Evolutionary conservation across 1,284 basidiomycete species (phyloP), one percentile per base, ranked within the genome.

Genomic region (Gomphus bonarii): DNA sequence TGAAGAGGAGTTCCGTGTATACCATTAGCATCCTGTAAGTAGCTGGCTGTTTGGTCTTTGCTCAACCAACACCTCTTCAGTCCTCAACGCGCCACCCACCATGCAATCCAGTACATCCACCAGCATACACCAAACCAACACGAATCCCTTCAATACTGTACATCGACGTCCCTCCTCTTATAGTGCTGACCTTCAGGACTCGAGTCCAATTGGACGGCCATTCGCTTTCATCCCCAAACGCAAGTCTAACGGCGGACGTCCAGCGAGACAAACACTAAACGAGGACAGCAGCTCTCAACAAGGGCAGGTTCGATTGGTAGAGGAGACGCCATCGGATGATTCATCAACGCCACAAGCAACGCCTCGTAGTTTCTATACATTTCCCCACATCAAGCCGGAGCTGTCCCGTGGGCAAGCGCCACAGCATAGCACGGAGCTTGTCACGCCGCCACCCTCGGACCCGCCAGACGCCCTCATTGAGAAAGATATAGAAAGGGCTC

Each of bases 71-170:
- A 40, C 22, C 20, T 11, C 22, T 16, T 16, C 14, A 40, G 20
- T 43, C 18, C 18, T 22, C 3, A 8, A 20, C 42, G 18, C 42
- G 42, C 20, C 42, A 12, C 14, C 38, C 8, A 11, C 42, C 22
- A 53, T 53, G 51, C 51, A 53, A 33, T 40, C 51, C 12, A 33
- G 35, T 14, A 53, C 51, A 33, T 53, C 51, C 8, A 53, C 51
- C 7, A 53, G 36, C 11, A 53, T 18, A 31, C 50, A 40, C 50
- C 11, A 51, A 10, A 18, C 36, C n/a, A 14, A 31, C 31, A 6
- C 50, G 25, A 48, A 22, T 11, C 4, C 49, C 31, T 36, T 50
- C 9, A 35, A 35, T 16, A 12, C 28, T 35, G 48, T 36, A 22
- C 33, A 35, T 20, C 14, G n/a, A 22, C 49, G 33, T 22, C 49